These are phyloP conservation scores for Hymenoscyphus fraxineus DNA, from an alignment of 2,329 filamentous ascomycete genomes.

Conservation along the genomic window DNA sequence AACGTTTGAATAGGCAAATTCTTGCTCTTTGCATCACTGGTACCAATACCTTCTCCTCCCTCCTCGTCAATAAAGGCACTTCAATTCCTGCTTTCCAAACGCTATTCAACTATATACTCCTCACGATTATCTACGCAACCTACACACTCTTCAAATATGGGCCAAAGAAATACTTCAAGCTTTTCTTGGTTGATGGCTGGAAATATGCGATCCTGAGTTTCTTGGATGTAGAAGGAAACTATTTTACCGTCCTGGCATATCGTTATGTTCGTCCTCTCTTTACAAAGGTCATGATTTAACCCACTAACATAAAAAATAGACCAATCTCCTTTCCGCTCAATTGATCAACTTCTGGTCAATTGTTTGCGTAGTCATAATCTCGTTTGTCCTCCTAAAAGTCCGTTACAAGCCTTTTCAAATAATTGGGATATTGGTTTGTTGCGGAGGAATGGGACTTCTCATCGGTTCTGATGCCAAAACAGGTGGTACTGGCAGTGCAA, in stretches of 20 bases:
- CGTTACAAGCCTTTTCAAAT: constrained; percentile 88
- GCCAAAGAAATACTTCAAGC: constrained; percentile 60
- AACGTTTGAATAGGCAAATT: constrained; percentile 54
- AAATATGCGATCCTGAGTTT: constrained; percentile 91
- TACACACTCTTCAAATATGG: constrained; percentile 79
- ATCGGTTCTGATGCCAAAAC: constrained; percentile 85
- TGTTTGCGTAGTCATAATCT: constrained; percentile 82
- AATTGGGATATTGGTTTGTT: constrained; percentile 81
- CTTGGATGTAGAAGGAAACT: constrained; percentile 94
- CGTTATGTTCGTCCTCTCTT: constrained; percentile 41
- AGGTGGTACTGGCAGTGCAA: constrained; percentile 56
- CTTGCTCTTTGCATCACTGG: constrained; percentile 86
- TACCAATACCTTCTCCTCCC: constrained; percentile 84
- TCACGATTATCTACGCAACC: constrained; percentile 76
- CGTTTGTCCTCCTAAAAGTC: constrained; percentile 76
- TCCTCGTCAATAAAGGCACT: constrained; percentile 64
- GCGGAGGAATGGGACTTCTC: constrained; percentile 83
- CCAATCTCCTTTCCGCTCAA: constrained; percentile 87
- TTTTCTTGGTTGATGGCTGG: constrained; percentile 75
- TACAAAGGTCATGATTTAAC: neutral
- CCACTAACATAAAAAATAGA: constrained; percentile 47
- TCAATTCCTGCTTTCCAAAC: constrained; percentile 94
- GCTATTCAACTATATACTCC: constrained; percentile 87
- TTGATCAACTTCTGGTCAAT: constrained; percentile 99
- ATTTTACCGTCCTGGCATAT: constrained; percentile 95